These are phyloP conservation scores for Heliamphora pulchella DNA, from an alignment of 179 eudicot genomes.

Conservation along the genomic window DNA sequence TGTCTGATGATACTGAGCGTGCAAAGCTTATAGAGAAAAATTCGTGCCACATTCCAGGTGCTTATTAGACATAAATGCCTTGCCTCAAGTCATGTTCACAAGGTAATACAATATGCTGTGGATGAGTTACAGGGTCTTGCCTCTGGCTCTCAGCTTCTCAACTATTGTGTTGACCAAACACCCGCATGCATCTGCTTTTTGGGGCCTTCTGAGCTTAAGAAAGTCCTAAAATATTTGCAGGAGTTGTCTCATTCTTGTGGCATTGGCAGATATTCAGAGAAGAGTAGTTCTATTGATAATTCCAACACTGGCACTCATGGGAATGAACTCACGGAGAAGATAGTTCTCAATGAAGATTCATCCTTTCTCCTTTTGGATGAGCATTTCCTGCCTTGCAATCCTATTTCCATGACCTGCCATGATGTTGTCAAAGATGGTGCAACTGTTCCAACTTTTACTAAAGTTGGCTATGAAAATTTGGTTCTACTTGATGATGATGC, in stretches of 20 bases:
- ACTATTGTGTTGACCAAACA: constrained; percentile 57
- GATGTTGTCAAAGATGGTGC: constrained; percentile 24
- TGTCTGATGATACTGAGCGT: constrained; percentile 68
- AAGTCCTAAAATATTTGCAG: constrained; percentile 60
- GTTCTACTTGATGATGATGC: constrained; percentile 45
- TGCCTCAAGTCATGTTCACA: constrained; percentile 59
- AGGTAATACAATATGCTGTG: constrained; percentile 58
- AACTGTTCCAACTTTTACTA: no score
- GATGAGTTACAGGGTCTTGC: constrained; percentile 65
- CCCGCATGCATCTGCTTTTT: constrained; percentile 86
- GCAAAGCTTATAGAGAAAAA: constrained; percentile 68
- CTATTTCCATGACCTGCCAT: constrained; percentile 11
- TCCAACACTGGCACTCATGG: constrained; percentile 24
- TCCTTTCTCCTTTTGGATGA: constrained; percentile 63
- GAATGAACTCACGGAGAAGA: constrained; percentile 39
- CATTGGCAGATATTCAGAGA: constrained; percentile 60
- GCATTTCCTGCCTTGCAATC: constrained; percentile 34
- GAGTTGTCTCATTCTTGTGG: constrained; percentile 69
- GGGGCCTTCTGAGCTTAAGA: constrained; percentile 63
- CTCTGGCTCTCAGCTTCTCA: constrained; percentile 65
- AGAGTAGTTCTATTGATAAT: constrained; percentile 39
- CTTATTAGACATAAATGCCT: constrained; percentile 67
- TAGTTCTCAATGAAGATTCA: constrained; percentile 51
- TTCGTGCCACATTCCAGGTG: constrained; percentile 43
- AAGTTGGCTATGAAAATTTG: constrained; percentile 19